Base-by-base conservation (phyloP, 495 filamentous ascomycete genomes). In the Usnea hakonensis region DNA sequence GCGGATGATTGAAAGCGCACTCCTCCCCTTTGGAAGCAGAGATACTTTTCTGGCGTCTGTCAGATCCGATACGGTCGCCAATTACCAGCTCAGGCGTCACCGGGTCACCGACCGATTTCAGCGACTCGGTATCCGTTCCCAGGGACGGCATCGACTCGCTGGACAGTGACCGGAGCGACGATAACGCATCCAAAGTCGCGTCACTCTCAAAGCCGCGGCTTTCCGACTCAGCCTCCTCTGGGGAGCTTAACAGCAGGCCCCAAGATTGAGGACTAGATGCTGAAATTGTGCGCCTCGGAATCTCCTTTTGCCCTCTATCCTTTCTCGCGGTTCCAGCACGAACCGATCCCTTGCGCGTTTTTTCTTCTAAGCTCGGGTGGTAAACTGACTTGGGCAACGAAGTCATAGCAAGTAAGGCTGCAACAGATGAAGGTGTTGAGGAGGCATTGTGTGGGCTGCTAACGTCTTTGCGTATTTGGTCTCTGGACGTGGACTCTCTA, bases 81-180 rank as follows among this genome's bases (percentile, higher is more conserved):
- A 59, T 71, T 11, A 72, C 73, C 1, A 75, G 76, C 4, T 65
- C 67, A n/a, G 70, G 70, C 1, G 77, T 76, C 35, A 69, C 66
- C 30, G 70, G 73, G 13, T 73, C 67, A 57, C 78, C 76, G 19
- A 67, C 72, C 3, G 78, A 78, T 19, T 40, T 61, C 13, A 67
- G 57, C 3, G 81, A 81, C 9, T 76, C 76, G n/a, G 70, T 64
- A 61, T 85, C 84, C 35, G 78, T 76, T 19, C 80, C 82, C 36
- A 88, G 71, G 0, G 85, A 87, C 16, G 85, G 85, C 60, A 84
- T 79, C 0, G 85, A 88, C 53, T 84, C 83, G 21, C 74, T 80
- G 30, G 84, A 88, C 32, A 79, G 68, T 14, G 85, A 85, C 35
- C 77, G 75, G 1, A 72, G 67, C 1, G 82, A 86, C 19, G 69